phyloP scores from a whole-genome alignment of 805 yeast species.

The Kluyveromyces lactis region DNA sequence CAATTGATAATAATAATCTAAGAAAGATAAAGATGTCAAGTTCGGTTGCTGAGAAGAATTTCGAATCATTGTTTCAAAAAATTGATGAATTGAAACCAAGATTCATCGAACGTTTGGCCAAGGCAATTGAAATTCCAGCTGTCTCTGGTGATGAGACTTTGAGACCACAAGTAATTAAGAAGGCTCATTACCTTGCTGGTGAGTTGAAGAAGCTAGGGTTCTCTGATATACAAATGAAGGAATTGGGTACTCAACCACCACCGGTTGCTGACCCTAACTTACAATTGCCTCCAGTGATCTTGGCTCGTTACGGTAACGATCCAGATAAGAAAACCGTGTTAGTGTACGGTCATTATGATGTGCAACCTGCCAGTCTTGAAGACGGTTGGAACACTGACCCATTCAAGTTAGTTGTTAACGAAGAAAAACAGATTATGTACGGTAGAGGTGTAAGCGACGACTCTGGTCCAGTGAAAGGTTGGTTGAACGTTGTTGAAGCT shows the following conservation, averaged over 20 bases:
- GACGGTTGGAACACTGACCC: slow-evolving; percentile 98
- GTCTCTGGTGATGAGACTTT: slow-evolving; percentile 85
- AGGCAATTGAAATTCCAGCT: slow-evolving; percentile 92
- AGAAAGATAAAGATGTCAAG: neutral
- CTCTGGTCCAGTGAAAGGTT: slow-evolving; percentile 95
- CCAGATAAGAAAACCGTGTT: slow-evolving; percentile 80
- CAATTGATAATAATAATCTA: no score
- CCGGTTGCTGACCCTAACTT: slow-evolving; percentile 62
- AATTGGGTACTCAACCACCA: slow-evolving; percentile 87
- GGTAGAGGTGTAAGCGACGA: slow-evolving; percentile 98
- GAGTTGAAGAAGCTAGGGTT: slow-evolving; percentile 73
- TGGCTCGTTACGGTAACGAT: slow-evolving; percentile 78
- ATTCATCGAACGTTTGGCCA: slow-evolving; percentile 61
- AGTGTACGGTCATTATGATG: slow-evolving; percentile 96
- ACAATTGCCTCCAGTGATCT: slow-evolving; percentile 88
- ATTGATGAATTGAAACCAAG: slow-evolving; percentile 68
- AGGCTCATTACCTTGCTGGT: slow-evolving; percentile 71
- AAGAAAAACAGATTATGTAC: slow-evolving; percentile 58
- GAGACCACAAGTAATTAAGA: slow-evolving; percentile 82
- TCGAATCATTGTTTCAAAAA: slow-evolving; percentile 36
- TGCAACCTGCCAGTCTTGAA: slow-evolving; percentile 86
- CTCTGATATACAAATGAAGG: slow-evolving; percentile 69
- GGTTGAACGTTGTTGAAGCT: slow-evolving; percentile 91
- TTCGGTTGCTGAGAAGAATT: slow-evolving; percentile 10
- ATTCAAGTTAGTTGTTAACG: slow-evolving; percentile 55